Evolutionary conservation across 139 green algal species (phyloP), one percentile per base, ranked within the genome.

Genomic region (Closterium sp.): DNA sequence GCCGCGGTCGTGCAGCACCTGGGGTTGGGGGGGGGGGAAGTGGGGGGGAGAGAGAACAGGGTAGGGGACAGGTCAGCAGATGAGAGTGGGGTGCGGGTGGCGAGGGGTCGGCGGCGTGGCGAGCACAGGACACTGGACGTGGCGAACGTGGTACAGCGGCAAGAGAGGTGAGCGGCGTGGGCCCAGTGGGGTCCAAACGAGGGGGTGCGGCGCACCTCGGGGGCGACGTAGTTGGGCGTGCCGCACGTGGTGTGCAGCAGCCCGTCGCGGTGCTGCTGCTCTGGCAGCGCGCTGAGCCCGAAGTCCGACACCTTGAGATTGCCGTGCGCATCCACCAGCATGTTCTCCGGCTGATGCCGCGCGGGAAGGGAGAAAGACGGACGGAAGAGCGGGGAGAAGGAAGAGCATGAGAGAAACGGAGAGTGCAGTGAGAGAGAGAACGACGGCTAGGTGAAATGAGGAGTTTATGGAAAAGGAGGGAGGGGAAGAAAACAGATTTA

Each of bases 281-380:
- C 12, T 21, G 87, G 87, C 32, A 55, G 32, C 16, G 69, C 55
- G 64, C 55, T 81, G 16, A 90, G 87, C 8, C 35, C 87, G n/a
- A 90, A 76, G 34, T 35, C 55, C 19, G 87, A 90, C 19, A 85
- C 31, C 34, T 86, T 86, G 33, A 55, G 35, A 81, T 95, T 98
- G 84, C 97, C 97, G 84, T 96, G 88, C 28, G 88, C 55, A 84
- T 99, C 98, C 31, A 99, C 97, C 94, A 99, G 98, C 2, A 99
- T 95, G 91, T 99, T 99, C 93, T 99, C 98, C 1, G 98, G 98
- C 96, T 99, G 69, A 85, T 33, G 76, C 32, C 12, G 87, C 21
- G 34, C 6, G 87, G 32, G 34, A 28, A 5, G 87, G 33, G 87
- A 84, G 34, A 86, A 66, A 81, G 86, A 90, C n/a, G 43, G 86